A percentile compares a stretch with the other conserved stretches of the same genome.
These are phyloP conservation scores for Onygena corvina DNA, from an alignment of 2,329 filamentous ascomycete species.

Conservation along the genomic window DNA sequence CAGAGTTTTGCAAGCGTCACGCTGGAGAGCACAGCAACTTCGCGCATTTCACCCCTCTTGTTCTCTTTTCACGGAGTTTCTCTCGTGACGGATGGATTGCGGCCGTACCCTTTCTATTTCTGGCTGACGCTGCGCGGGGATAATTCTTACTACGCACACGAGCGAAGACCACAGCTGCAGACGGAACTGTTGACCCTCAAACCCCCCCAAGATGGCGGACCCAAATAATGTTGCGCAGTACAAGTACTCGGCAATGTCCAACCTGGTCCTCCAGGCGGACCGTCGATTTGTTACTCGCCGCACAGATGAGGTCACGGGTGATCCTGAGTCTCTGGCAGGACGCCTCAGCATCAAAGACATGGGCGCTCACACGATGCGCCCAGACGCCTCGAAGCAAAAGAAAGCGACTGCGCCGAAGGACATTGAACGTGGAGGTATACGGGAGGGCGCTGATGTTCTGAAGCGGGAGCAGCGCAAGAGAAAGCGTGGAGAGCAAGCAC, in stretches of 20 bases:
- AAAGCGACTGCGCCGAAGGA: slow-evolving; percentile 56
- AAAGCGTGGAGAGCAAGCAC: slow-evolving; percentile 60
- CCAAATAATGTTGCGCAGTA: slow-evolving; percentile 78
- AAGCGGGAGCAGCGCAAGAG: slow-evolving; percentile 76
- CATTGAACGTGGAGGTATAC: slow-evolving; percentile 61
- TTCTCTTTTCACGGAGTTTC: not conserved
- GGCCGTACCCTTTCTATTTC: not conserved
- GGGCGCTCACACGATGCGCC: slow-evolving; percentile 71
- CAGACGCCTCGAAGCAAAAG: slow-evolving; percentile 68
- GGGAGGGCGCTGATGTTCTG: slow-evolving; percentile 73
- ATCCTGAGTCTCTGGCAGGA: slow-evolving; percentile 92
- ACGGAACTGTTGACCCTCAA: slow-evolving; percentile 3
- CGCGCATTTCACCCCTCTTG: not conserved
- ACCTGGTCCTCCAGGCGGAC: slow-evolving; percentile 99
- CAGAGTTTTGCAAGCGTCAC: slow-evolving; percentile 2
- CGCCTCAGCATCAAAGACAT: slow-evolving; percentile 89
- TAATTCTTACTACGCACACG: not conserved
- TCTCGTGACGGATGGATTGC: slow-evolving; percentile 1
- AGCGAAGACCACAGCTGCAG: not conserved
- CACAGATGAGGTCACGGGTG: slow-evolving; percentile 88
- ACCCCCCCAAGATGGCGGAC: slow-evolving; percentile 50
- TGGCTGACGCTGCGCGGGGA: slow-evolving; percentile 1
- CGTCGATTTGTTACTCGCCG: slow-evolving; percentile 86
- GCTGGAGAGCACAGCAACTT: slow-evolving; percentile 3
- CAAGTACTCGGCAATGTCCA: slow-evolving; percentile 99